Evolutionary conservation across 2,329 filamentous ascomycete genomes (phyloP).

Genomic region (Ilyonectria sp.): DNA sequence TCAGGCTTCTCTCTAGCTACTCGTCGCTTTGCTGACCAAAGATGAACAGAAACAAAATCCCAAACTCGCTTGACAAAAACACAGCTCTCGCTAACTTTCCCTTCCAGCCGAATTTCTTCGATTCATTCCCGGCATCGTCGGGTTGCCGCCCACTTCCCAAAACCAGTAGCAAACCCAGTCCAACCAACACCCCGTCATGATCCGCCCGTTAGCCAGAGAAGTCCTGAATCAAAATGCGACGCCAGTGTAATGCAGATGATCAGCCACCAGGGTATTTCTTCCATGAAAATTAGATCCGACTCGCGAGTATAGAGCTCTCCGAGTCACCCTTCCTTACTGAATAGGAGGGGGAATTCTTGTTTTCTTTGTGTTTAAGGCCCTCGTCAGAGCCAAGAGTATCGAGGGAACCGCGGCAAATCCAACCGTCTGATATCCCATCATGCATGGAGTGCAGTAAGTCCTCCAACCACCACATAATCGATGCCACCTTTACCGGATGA

Average conservation of each 20-base stretch:
- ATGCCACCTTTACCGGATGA: slow-evolving; percentile 73
- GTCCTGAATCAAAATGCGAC: slow-evolving; percentile 46
- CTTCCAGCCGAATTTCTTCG: slow-evolving; percentile 11
- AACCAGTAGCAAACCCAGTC: slow-evolving; percentile 28
- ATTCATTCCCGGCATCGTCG: slow-evolving; percentile 15
- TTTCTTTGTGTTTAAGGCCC: slow-evolving; percentile 1
- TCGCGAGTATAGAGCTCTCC: slow-evolving; percentile 33
- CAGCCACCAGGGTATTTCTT: slow-evolving; percentile 42
- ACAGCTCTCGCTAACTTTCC: slow-evolving; percentile 37
- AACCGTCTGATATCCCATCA: not conserved
- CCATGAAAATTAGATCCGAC: slow-evolving; percentile 40
- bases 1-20: slow-evolving; percentile 25
- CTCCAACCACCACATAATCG: not conserved
- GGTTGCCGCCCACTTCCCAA: slow-evolving; percentile 14
- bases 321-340: slow-evolving; percentile 17
- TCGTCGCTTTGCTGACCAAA: slow-evolving; percentile 38
- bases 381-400: not conserved
- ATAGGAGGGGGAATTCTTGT: slow-evolving; percentile 20
- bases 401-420: not conserved
- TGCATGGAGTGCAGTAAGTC: no score
- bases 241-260: slow-evolving; percentile 51
- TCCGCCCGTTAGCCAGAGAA: slow-evolving; percentile 40
- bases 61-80: slow-evolving; percentile 23
- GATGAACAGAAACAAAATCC: slow-evolving; percentile 22
- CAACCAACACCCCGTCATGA: slow-evolving; percentile 42